These are phyloP conservation scores for Astrothelium macrocarpum DNA, from an alignment of 495 filamentous ascomycete species.

Conservation along the genomic window DNA sequence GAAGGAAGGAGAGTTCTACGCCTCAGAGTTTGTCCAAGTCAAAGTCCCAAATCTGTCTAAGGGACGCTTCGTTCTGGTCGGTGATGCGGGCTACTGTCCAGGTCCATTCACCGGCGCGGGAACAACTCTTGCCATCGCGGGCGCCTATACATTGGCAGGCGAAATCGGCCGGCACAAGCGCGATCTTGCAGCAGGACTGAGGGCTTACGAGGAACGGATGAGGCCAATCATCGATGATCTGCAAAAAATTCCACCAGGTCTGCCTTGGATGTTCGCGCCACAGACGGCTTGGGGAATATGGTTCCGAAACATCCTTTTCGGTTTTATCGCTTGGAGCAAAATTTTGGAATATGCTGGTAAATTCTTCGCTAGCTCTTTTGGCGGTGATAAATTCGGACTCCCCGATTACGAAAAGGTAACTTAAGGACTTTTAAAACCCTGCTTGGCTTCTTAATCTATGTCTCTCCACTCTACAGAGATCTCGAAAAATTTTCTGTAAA, in stretches of 20 bases:
- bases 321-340: slow-evolving; percentile 25
- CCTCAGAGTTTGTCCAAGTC: slow-evolving; percentile 39
- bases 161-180: slow-evolving; percentile 23
- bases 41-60: slow-evolving; percentile 30
- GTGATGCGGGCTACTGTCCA: slow-evolving; percentile 29
- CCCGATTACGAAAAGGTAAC: neutral
- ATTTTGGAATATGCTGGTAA: neutral
- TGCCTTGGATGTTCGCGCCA: slow-evolving; percentile 29
- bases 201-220: slow-evolving; percentile 35
- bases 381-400: neutral
- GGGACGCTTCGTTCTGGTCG: slow-evolving; percentile 17
- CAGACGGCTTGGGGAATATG: slow-evolving; percentile 35
- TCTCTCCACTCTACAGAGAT: neutral
- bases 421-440: neutral
- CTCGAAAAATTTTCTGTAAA: neutral
- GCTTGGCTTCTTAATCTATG: neutral
- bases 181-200: slow-evolving; percentile 31
- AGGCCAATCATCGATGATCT: slow-evolving; percentile 35
- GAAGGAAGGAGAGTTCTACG: slow-evolving; percentile 40
- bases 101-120: slow-evolving; percentile 19
- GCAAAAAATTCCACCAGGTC: slow-evolving; percentile 30
- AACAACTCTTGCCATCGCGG: slow-evolving; percentile 15
- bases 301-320: slow-evolving; percentile 21
- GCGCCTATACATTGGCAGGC: slow-evolving; percentile 20
- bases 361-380: neutral